Base-by-base conservation (phyloP, 306 rosid species). In the Gastrolobium bilobum region DNA sequence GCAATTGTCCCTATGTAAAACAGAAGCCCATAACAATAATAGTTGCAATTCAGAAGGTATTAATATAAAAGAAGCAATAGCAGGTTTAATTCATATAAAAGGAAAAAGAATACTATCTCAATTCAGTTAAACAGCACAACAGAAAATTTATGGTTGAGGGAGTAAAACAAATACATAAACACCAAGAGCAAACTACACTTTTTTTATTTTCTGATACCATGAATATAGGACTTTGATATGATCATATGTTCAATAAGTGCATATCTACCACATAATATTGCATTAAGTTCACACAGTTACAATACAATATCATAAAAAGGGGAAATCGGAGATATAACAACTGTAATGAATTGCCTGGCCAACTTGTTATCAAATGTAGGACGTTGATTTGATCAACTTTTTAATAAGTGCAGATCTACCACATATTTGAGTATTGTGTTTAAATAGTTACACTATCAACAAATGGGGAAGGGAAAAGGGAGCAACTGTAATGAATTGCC, bases 1-100 rank as follows among this genome's bases (percentile, higher is more conserved):
- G 62, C 86, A 80, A 75, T 38, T 78, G 81, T 76, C 79, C 88
- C 89, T 89, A 76, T 78, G 58, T 62, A 79, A 85, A 54, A 82
- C 40, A 63, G 71, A 78, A 74, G 56, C 48, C 61, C 75, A 47
- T n/a, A 37, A 66, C 83, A 65, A 48, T 10, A 61, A 70, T 15
- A 71, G 42, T 48, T 75, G 79, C 26, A 84, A 69, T 65, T 78
- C 33, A 79, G 85, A 79, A 58, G 61, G 47, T 29, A 79, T 34
- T 35, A 74, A 75, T n/a, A 50, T 50, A 38, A 70, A 47, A 47
- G 33, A 63, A 53, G 58, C 6, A 65, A 63, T 7, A 9, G 63
- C 39, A n/a, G 60, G 47, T 26, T 7, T 29, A 47, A 31, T 33
- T 62, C 79, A 68, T 54, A 53, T 15, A 71, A 60, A 43, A 20